These are phyloP conservation scores for Aspergillus sclerotiicarbonarius DNA, from an alignment of 495 filamentous ascomycete genomes.

Conservation along the genomic window DNA sequence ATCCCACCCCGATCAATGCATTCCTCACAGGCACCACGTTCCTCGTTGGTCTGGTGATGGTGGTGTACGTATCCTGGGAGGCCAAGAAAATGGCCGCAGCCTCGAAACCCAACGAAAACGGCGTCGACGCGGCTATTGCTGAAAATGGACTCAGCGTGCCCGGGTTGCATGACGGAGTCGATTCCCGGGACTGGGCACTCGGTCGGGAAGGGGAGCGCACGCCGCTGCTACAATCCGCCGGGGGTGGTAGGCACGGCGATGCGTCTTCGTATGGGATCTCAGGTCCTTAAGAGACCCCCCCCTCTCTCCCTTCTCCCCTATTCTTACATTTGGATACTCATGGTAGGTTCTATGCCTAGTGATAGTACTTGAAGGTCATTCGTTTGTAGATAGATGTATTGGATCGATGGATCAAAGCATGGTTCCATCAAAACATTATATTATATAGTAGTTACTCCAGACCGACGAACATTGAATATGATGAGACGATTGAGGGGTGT, in stretches of 20 bases:
- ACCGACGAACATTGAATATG: no score
- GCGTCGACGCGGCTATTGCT: neutral
- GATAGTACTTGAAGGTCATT: no score
- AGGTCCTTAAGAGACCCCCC: neutral
- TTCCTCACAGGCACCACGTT: constrained; percentile 60
- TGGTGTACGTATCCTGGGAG: constrained; percentile 55
- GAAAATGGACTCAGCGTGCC: constrained; percentile 9
- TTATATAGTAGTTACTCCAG: no score
- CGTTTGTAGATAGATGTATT: no score
- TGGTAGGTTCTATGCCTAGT: no score
- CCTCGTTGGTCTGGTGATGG: constrained; percentile 56
- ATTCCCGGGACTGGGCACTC: constrained; percentile 18
- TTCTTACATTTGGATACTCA: no score
- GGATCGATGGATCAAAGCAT: no score
- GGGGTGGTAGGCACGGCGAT: neutral
- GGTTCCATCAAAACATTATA: no score
- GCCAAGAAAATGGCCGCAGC: constrained; percentile 17
- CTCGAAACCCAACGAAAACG: neutral
- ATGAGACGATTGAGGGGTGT: no score
- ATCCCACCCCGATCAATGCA: constrained; percentile 80
- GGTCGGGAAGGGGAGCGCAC: constrained; percentile 1
- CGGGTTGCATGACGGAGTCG: constrained; percentile 6
- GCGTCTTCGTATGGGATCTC: constrained; percentile 11
- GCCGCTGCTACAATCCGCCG: constrained; percentile 6
- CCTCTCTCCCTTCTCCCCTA: no score